Evolutionary conservation across 2,329 filamentous ascomycete species (phyloP), one percentile per base, ranked within the genome.

Genomic region (Beauveria brongniartii): DNA sequence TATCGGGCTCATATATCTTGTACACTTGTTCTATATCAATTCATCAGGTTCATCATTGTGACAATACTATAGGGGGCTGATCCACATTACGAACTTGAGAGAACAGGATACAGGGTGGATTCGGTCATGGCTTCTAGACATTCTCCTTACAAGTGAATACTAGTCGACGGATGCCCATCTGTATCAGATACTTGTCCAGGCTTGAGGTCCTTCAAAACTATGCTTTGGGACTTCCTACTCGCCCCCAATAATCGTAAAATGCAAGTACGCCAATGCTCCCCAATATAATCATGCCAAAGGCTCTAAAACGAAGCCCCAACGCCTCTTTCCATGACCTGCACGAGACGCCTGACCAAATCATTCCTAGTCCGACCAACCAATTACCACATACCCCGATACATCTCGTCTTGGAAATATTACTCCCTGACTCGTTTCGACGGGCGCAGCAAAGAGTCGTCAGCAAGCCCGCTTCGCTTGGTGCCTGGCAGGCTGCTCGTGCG

Each of bases 401-500:
- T 3, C 14, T 20, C 12, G 34, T 1, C 34, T 5, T 37, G 30
- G 16, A 6, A 0, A 22, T 12, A 3, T 18, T 37, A 74, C 34
- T 88, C 85, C 70, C 87, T 89, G 22, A 87, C 66, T 62, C 86
- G 77, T 75, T 89, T 89, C 4, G 76, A 75, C 0, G 84, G 83
- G 41, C 85, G 74, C 50, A 86, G 78, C n/a, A 95, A 70, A 20
- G 78, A 78, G 57, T 97, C 93, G 69, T 97, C 93, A 0, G 89
- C 89, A 46, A 96, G 70, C 0, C 90, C 93, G 65, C 89, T 93
- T 63, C 92, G 80, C 77, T 97, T 97, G 0, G 92, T 96, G 0
- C 93, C 94, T 0, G 93, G 91, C 41, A 97, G 74, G 72, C 91
- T 96, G 48, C 88, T 87, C 0, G 90, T 92, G n/a, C 91, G 82